Evolutionary conservation across 352 stramenopile species (phyloP).

Genomic region (Pythium sukuiense): DNA sequence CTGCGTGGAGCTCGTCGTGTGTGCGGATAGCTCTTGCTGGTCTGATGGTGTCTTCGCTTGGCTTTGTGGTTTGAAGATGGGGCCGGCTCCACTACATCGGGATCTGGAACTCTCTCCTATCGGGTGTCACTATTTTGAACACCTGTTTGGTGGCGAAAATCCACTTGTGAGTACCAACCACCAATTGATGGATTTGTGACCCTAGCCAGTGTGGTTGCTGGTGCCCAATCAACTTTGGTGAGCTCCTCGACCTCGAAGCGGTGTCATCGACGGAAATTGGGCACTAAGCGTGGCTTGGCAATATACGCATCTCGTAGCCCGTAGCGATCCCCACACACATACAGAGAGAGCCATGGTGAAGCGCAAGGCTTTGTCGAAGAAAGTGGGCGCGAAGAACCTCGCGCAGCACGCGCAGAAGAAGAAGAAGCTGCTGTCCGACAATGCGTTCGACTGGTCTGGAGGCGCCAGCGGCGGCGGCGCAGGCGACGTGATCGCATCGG

Average conservation of each 20-base stretch:
- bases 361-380: slow-evolving; percentile 39
- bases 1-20: neutral
- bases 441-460: slow-evolving; percentile 79
- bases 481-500: slow-evolving; percentile 67
- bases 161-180: slow-evolving; percentile 2
- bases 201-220: slow-evolving; percentile 25
- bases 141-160: neutral
- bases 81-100: slow-evolving; percentile 1
- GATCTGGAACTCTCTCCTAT: slow-evolving; percentile 8
- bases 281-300: neutral
- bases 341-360: slow-evolving; percentile 40
- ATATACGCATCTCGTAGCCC: neutral
- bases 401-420: slow-evolving; percentile 50
- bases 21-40: neutral
- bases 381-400: slow-evolving; percentile 28
- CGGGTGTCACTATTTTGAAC: slow-evolving; percentile 17
- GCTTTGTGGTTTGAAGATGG: slow-evolving; percentile 18
- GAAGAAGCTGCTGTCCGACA: slow-evolving; percentile 58
- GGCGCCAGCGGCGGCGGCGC: slow-evolving; percentile 13
- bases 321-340: neutral
- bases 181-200: slow-evolving; percentile 9
- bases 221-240: slow-evolving; percentile 25
- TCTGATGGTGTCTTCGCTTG: slow-evolving; percentile 13
- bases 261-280: slow-evolving; percentile 15
- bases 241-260: slow-evolving; percentile 16